Conservation (phyloP, 768 basidiomycete species). For the Saitozyma podzolica region DNA sequence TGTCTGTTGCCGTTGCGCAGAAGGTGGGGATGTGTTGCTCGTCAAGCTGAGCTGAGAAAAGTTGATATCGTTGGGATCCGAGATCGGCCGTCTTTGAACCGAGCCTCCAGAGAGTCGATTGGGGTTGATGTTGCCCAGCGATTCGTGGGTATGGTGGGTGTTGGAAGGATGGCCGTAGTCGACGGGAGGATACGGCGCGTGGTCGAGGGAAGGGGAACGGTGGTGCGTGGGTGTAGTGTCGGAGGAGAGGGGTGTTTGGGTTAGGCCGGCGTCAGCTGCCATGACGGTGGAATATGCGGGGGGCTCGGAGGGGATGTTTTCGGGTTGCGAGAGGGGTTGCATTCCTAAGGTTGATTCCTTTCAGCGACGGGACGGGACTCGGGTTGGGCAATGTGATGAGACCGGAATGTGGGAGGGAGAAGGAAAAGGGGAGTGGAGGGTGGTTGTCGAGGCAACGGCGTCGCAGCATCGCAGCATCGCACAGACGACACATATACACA, state of each 20-base stretch:
- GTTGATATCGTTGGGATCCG: constrained; percentile 43
- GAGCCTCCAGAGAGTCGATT: constrained; percentile 29
- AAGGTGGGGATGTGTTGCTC: constrained; percentile 20
- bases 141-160: constrained; percentile 1
- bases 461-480: too few species aligned
- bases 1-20: constrained; percentile 19
- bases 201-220: constrained; percentile 30
- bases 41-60: constrained; percentile 27
- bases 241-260: too few species aligned
- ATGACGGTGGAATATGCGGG: too few species aligned
- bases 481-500: too few species aligned
- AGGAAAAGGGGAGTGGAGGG: constrained; percentile 19
- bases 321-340: too few species aligned
- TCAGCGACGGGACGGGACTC: too few species aligned
- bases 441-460: not conserved
- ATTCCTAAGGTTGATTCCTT: too few species aligned
- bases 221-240: too few species aligned
- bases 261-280: too few species aligned
- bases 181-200: constrained; percentile 43
- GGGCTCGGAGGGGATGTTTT: too few species aligned
- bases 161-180: constrained; percentile 35
- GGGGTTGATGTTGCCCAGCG: not conserved
- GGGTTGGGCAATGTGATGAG: too few species aligned
- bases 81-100: constrained; percentile 28
- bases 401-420: too few species aligned